Evolutionary conservation across 106 monocot species (phyloP).

Genomic region (Allium cepa): DNA sequence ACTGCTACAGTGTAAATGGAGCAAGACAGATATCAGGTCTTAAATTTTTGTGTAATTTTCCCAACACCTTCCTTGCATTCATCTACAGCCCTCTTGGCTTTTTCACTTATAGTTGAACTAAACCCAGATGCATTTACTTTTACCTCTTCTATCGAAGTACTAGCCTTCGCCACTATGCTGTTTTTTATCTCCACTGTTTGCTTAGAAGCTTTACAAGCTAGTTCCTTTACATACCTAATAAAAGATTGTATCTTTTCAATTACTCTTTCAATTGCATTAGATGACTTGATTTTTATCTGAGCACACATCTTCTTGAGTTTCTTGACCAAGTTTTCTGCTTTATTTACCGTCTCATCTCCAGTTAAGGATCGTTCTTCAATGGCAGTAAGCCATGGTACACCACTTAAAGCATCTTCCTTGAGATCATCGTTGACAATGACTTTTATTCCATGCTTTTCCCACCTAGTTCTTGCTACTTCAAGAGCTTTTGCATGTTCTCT

Average conservation of each 20-base stretch:
- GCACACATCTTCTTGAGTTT: constrained; percentile 53
- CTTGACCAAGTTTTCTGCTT: constrained; percentile 38
- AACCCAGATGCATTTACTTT: constrained; percentile 27
- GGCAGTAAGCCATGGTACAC: constrained; percentile 59
- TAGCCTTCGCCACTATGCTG: constrained; percentile 21
- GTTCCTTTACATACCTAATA: constrained; percentile 36
- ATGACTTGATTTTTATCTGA: constrained; percentile 43
- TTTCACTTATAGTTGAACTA: constrained; percentile 29
- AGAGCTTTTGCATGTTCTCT: constrained; percentile 83
- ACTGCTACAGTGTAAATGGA: background rate
- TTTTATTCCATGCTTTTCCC: constrained; percentile 84
- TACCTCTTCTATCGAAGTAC: constrained; percentile 22
- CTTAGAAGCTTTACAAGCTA: constrained; percentile 12
- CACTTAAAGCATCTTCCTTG: constrained; percentile 57
- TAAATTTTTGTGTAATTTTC: constrained; percentile 59
- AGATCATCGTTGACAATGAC: constrained; percentile 81
- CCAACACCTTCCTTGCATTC: constrained; percentile 62
- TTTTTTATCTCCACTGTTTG: constrained; percentile 10
- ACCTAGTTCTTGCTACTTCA: constrained; percentile 73
- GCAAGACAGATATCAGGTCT: constrained; percentile 15
- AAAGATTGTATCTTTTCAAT: constrained; percentile 35
- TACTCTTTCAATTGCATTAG: constrained; percentile 27
- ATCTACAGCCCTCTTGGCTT: constrained; percentile 43
- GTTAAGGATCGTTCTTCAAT: constrained; percentile 24
- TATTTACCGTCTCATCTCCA: constrained; percentile 27